Evolutionary conservation across 2,329 filamentous ascomycete species (phyloP), one percentile per base, ranked within the genome.

Genomic region (Calonectria pteridis): DNA sequence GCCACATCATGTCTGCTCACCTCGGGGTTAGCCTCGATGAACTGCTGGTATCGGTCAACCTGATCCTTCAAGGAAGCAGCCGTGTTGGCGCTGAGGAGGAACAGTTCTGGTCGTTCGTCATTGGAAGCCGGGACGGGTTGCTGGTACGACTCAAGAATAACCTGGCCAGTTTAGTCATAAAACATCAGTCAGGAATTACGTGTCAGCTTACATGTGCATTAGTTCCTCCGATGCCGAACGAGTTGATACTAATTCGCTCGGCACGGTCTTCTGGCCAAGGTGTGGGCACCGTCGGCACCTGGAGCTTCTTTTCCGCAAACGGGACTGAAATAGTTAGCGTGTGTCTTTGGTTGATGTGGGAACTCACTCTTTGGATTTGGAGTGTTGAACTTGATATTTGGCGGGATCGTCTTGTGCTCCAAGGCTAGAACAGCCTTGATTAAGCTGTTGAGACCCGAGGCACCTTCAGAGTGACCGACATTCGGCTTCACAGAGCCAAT

Each of bases 401-500:
- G 81, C 0, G 78, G 76, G 3, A 82, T 80, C 0, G 62, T 49
- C 6, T 73, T 73, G 10, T 77, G 72, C 29, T 82, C 80, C 0
- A 82, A 64, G 0, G 76, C 65, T 14, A 80, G 28, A 20, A 81
- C 71, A 2, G 76, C 65, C 37, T 83, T 83, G 28, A 83, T 78
- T 6, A 83, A 43, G 4, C 77, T 69, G 0, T 78, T 76, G 1
- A 83, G 35, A 0, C 81, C 82, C 0, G 75, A 76, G 1, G 77
- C 76, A 1, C 75, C 78, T 33, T 81, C 81, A 0, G 75, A 65
- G 35, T 83, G 82, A 1, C 82, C 80, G 18, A 88, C 83, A 50
- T 88, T 78, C 0, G 86, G 84, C 58, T 88, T 88, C 6, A 88
- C 83, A 0, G 85, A 86, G 14, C 86, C 86, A 4, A 87, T 73